These are phyloP conservation scores for Brasenia schreberi DNA, from an alignment of 164 flowering plant genomes.

Conservation along the genomic window DNA sequence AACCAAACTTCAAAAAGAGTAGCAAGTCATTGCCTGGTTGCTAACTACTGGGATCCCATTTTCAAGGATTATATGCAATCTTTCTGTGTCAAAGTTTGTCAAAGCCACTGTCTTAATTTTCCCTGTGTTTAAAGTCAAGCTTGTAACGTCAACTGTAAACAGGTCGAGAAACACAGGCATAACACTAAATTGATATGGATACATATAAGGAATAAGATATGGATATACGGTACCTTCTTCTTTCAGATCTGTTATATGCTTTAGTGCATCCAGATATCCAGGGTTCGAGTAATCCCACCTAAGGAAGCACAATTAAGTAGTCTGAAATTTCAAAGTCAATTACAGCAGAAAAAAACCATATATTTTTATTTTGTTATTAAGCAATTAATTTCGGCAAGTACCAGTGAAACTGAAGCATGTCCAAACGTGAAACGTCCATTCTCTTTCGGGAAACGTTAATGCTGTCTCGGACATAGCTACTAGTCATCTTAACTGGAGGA, in stretches of 20 bases:
- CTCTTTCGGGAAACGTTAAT: constrained; percentile 80
- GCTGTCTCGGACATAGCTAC: constrained; percentile 54
- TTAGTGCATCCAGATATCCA: constrained; percentile 95
- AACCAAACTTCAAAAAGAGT: background rate
- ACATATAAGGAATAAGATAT: background rate
- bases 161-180: background rate
- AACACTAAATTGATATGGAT: background rate
- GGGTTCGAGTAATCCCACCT: constrained; percentile 98
- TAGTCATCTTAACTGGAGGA: constrained; percentile 92
- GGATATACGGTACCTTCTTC: constrained; percentile 56
- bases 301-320: background rate
- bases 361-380: too few relatives aligned
- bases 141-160: too few relatives aligned
- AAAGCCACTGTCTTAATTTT: constrained; percentile 92
- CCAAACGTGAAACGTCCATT: constrained; percentile 89
- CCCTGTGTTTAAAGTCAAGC: constrained; percentile 38
- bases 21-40: constrained; percentile 53
- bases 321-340: too few relatives aligned
- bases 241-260: constrained; percentile 91
- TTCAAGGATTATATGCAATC: constrained; percentile 72
- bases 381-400: constrained; percentile 8
- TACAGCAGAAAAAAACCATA: too few relatives aligned
- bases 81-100: constrained; percentile 94
- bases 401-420: constrained; percentile 99
- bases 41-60: constrained; percentile 89